Base-by-base conservation (phyloP, 139 green algal species). In the Chlorella vulgaris region DNA sequence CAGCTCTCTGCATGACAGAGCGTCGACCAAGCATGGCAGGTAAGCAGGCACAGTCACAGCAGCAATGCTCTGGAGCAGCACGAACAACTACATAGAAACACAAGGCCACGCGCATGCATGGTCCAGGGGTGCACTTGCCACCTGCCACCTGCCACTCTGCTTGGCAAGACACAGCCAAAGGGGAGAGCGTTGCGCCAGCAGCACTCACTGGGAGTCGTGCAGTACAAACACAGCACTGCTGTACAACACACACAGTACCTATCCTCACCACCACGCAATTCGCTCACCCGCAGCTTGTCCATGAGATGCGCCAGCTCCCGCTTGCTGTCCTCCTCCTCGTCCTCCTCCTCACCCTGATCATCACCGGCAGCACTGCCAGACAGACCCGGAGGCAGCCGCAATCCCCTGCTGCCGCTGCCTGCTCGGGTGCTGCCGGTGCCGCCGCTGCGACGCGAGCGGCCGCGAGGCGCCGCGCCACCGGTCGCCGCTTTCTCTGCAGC, bases 201-300 rank as follows among this genome's bases (percentile, higher is more conserved):
- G n/a, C n/a, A n/a, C n/a, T n/a, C n/a, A n/a, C n/a, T n/a, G n/a
- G n/a, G n/a, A n/a, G n/a, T n/a, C n/a, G n/a, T n/a, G n/a, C n/a
- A n/a, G n/a, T n/a, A n/a, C n/a, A n/a, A n/a, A n/a, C n/a, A n/a
- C n/a, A n/a, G n/a, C n/a, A n/a, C n/a, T n/a, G n/a, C n/a, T n/a
- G n/a, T n/a, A n/a, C n/a, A n/a, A n/a, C n/a, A n/a, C n/a, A n/a
- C n/a, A n/a, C n/a, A n/a, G n/a, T n/a, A n/a, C n/a, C n/a, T n/a
- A n/a, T n/a, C n/a, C n/a, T n/a, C n/a, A n/a, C n/a, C n/a, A n/a
- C n/a, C n/a, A n/a, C n/a, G n/a, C n/a, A n/a, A n/a, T n/a, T n/a
- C n/a, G n/a, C 77, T 36, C 77, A 76, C 66, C 73, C 84, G 69
- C 28, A 87, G 74, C 58, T 84, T 83, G 26, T 82, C 47, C 71